These are phyloP conservation scores for Pleurotus giganteus DNA, from an alignment of 768 basidiomycete genomes.

Conservation along the genomic window DNA sequence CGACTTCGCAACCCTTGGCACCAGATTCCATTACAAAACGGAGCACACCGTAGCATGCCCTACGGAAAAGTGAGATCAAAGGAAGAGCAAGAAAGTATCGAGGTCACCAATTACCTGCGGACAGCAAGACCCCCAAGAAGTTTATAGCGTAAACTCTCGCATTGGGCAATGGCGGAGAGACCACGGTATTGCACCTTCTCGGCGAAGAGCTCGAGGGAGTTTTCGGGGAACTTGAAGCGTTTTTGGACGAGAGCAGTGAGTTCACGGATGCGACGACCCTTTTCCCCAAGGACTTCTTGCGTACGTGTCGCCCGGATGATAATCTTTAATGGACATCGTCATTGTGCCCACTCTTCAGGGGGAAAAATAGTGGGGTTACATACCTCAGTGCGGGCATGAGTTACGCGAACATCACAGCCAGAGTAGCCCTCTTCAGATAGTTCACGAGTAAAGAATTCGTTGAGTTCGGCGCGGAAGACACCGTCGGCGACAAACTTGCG, in stretches of 20 bases:
- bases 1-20: conserved; percentile 99
- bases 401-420: conserved; percentile 99
- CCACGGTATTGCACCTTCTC: conserved; percentile 99
- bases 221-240: conserved; percentile 99
- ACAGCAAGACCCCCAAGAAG: conserved; percentile 99
- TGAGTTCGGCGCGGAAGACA: conserved; percentile 98
- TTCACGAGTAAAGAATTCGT: conserved; percentile 98
- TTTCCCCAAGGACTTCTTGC: conserved; percentile 98
- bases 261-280: conserved; percentile 98
- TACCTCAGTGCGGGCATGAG: conserved; percentile 98
- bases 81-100: neutral
- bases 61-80: conserved; percentile 23
- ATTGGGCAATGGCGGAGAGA: conserved; percentile 97
- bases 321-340: conserved; percentile 51
- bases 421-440: conserved; percentile 99
- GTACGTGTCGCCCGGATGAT: conserved; percentile 99
- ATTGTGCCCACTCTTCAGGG: conserved; percentile 1
- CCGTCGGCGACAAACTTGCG: conserved; percentile 98
- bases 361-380: conserved; percentile 4
- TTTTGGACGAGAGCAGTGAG: conserved; percentile 98
- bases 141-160: conserved; percentile 98
- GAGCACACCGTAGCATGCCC: conserved; percentile 99
- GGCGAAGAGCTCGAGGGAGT: conserved; percentile 97
- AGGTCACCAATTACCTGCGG: conserved; percentile 67
- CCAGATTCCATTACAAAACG: conserved; percentile 99